Conservation (phyloP, 306 rosid genomes). For the Mucuna pruriens region DNA sequence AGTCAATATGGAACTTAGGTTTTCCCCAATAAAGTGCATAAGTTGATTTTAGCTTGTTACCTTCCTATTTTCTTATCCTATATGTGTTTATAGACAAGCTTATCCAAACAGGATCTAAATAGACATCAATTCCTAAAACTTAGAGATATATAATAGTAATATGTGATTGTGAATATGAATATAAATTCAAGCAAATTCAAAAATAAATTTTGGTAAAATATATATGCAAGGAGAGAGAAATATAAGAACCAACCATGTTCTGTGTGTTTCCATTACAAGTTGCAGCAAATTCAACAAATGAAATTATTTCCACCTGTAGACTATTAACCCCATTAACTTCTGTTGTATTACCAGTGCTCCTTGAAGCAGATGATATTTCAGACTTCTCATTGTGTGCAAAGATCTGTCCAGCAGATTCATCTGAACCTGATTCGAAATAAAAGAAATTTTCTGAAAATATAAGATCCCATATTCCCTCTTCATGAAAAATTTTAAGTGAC, state of each 20-base stretch:
- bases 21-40: no score
- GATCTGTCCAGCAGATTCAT: conserved; percentile 52
- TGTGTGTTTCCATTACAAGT: conserved; percentile 67
- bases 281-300: conserved; percentile 86
- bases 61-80: not conserved
- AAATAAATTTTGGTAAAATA: conserved; percentile 19
- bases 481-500: conserved; percentile 69
- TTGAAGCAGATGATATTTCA: conserved; percentile 55
- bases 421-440: conserved; percentile 67
- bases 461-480: conserved; percentile 94
- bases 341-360: conserved; percentile 42
- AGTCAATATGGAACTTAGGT: no score
- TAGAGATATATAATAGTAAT: not conserved
- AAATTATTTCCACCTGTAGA: conserved; percentile 78
- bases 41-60: not conserved
- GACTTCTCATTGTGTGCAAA: conserved; percentile 46
- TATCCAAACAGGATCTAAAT: not conserved
- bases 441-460: conserved; percentile 89
- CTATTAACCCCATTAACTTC: conserved; percentile 60
- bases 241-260: conserved; percentile 68
- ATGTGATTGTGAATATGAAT: not conserved
- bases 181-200: not conserved
- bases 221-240: not conserved
- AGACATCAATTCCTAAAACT: not conserved
- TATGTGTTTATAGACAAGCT: not conserved